These are phyloP conservation scores for Thyridium curvatum DNA, from an alignment of 2,329 filamentous ascomycete species.

Conservation along the genomic window DNA sequence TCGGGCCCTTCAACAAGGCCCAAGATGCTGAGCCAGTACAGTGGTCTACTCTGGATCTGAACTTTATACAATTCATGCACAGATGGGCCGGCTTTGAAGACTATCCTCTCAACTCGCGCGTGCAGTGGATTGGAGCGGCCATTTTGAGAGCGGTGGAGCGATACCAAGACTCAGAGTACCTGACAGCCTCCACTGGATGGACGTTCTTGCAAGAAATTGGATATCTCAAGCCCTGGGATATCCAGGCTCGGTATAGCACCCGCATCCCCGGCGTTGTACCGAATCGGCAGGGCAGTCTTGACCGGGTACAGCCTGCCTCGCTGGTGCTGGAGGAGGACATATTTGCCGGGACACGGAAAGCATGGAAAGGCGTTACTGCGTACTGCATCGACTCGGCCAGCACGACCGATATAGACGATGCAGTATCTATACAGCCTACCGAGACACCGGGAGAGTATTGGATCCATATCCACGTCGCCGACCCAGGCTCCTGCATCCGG, in stretches of 20 bases:
- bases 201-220: slow-evolving; percentile 73
- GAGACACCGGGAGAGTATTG: slow-evolving; percentile 52
- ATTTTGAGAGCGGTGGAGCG: slow-evolving; percentile 56
- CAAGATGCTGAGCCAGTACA: slow-evolving; percentile 11
- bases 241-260: slow-evolving; percentile 55
- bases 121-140: slow-evolving; percentile 56
- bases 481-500: slow-evolving; percentile 65
- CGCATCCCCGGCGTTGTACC: slow-evolving; percentile 44
- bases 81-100: slow-evolving; percentile 55
- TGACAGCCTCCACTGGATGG: slow-evolving; percentile 45
- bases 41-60: slow-evolving; percentile 30
- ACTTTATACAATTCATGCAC: slow-evolving; percentile 63
- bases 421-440: slow-evolving; percentile 62
- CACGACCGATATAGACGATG: slow-evolving; percentile 73
- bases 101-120: slow-evolving; percentile 43
- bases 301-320: slow-evolving; percentile 21
- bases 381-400: slow-evolving; percentile 67
- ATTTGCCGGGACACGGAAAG: slow-evolving; percentile 44
- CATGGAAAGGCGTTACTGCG: slow-evolving; percentile 53
- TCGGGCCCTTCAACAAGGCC: slow-evolving; percentile 24
- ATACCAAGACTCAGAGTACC: slow-evolving; percentile 45
- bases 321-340: slow-evolving; percentile 32
- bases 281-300: slow-evolving; percentile 33
- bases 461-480: slow-evolving; percentile 74
- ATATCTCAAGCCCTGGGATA: slow-evolving; percentile 64